phyloP scores from a whole-genome alignment of 1,284 basidiomycete species.

The Rhodotorula sp. region DNA sequence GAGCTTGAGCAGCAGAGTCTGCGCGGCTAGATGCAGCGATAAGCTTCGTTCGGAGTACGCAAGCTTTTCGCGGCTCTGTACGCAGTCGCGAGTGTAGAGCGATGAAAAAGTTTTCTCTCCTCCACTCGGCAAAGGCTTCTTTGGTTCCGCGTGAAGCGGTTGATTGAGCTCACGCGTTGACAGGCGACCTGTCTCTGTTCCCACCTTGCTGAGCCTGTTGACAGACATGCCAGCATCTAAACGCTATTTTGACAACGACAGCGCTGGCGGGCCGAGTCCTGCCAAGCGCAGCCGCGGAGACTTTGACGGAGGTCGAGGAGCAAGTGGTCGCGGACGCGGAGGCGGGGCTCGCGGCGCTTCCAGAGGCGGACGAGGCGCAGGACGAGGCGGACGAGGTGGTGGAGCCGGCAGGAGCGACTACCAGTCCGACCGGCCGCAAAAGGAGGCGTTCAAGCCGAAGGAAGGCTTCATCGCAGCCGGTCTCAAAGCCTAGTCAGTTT shows the following conservation, averaged over 20 bases:
- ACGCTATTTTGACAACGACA: conserved; percentile 36
- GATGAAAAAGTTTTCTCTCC: too few species aligned
- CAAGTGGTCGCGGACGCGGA: conserved; percentile 3
- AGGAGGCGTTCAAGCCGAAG: conserved; percentile 40
- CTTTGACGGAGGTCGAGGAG: conserved; percentile 8
- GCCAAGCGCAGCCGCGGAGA: conserved; percentile 21
- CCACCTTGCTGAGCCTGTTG: too few species aligned
- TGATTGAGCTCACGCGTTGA: too few species aligned
- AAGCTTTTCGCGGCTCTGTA: too few species aligned
- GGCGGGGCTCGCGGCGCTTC: conserved; percentile 4
- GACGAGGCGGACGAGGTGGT: conserved; percentile 10
- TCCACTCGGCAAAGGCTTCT: too few species aligned
- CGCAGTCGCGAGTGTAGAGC: too few species aligned
- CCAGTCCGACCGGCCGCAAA: conserved; percentile 24
- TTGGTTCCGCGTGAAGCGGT: too few species aligned
- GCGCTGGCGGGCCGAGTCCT: not conserved
- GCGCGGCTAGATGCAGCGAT: too few species aligned
- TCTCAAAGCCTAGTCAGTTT: conserved; percentile 37
- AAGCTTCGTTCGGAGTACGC: too few species aligned
- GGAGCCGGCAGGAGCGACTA: conserved; percentile 6
- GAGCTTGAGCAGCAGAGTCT: too few species aligned
- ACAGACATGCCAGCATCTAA: conserved; percentile 28
- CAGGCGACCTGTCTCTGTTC: too few species aligned
- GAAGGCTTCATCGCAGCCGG: conserved; percentile 38
- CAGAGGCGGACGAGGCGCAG: too few species aligned